Evolutionary conservation across 352 stramenopile species (phyloP), one percentile per base, ranked within the genome.

Genomic region (Phytophthora megakarya): DNA sequence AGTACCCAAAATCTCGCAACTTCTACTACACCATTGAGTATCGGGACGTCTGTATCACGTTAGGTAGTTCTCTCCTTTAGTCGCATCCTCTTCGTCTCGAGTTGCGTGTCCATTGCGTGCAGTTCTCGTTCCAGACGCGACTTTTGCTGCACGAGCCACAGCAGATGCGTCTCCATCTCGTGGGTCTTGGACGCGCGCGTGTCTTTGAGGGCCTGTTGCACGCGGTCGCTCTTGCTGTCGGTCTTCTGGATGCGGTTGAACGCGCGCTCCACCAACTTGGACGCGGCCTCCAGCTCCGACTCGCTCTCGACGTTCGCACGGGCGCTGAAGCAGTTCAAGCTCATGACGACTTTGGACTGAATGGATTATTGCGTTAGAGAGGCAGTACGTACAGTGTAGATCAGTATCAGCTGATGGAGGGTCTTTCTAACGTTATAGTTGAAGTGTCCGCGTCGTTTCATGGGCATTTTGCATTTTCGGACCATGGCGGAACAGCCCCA

Each of bases 261-360:
- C 22, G 78, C 70, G 30, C 61, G 62, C 61, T 90, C 81, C 23
- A 82, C 81, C 39, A 83, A 61, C 67, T 88, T 88, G 23, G 81
- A 92, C 26, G 81, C 81, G 7, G 49, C 80, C 63, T 92, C 84
- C 23, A 92, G 75, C 57, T 90, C 73, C 69, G 72, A 84, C 56
- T 92, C 81, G 52, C 76, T 69, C 60, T 79, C 73, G 32, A 82
- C 64, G 19, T 63, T 67, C 26, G 77, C 56, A 21, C 84, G 84
- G 5, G 80, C 72, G 45, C 72, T 87, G 50, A 89, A 75, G 67
- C 84, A 92, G 69, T 90, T 90, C 42, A 92, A 64, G 50, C 73
- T 84, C 77, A 90, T 86, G 18, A 52, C 43, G 22, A 33, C 32
- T 61, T 23, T 23, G n/a, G 50, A 45, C 42, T 60, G 38, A 49